phyloP scores from a whole-genome alignment of 306 rosid species.

The Dalbergia cochinchinensis region DNA sequence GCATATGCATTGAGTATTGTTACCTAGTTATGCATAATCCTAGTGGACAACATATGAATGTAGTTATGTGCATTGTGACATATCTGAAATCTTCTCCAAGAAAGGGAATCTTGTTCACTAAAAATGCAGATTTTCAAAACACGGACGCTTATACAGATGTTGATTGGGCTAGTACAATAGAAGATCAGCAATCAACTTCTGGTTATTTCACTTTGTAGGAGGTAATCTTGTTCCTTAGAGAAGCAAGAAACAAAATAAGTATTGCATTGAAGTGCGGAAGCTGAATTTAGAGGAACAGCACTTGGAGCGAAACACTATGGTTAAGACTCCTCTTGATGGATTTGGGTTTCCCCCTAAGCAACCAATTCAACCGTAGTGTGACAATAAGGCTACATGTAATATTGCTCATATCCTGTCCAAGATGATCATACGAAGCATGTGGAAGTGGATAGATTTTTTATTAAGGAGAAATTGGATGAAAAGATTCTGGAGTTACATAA shows the following conservation, averaged over 20 bases:
- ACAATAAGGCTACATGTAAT: not conserved
- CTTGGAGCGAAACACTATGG: not conserved
- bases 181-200: not conserved
- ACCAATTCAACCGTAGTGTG: not conserved
- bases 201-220: not conserved
- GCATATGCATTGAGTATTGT: constrained; percentile 7
- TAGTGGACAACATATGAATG: too few relatives aligned
- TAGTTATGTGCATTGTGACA: too few relatives aligned
- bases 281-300: not conserved
- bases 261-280: not conserved
- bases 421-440: not conserved
- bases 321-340: not conserved
- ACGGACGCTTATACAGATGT: too few relatives aligned
- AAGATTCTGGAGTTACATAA: not conserved
- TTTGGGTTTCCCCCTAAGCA: not conserved
- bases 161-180: too few relatives aligned
- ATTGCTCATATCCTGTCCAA: not conserved
- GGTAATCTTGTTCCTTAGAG: constrained; percentile 20
- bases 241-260: constrained; percentile 8
- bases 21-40: not conserved
- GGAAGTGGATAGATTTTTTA: not conserved
- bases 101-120: too few relatives aligned
- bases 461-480: not conserved
- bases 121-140: too few relatives aligned
- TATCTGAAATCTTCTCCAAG: too few relatives aligned